Base-by-base conservation (phyloP, 257 asterid species). In the Ocimum tenuiflorum region DNA sequence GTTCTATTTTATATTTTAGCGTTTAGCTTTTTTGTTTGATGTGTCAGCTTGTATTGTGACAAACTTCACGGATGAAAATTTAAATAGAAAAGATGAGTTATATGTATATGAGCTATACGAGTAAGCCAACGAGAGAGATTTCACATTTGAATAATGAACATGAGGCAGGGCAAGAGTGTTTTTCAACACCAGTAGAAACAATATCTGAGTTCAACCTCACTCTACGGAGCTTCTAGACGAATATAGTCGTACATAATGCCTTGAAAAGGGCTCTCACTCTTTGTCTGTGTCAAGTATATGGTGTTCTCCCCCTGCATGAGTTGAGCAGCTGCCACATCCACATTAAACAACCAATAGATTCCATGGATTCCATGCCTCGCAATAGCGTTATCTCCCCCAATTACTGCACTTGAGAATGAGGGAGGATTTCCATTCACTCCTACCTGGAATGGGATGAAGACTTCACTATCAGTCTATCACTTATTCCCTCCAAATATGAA, bases 351-450 rank as follows among this genome's bases (percentile, higher is more conserved):
- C 90, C 87, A 84, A 49, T 86, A 80, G 18, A 86, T 56, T n/a
- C 96, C 95, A 71, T 78, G 96, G 54, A 88, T 88, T 51, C 88
- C 96, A 73, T 88, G 95, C 67, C 92, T 86, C 35, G 95, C 95
- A 43, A 88, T 78, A 7, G 95, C 79, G 48, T 88, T 88, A 58
- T 88, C 91, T 17, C 54, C 69, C 7, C 95, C 95, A 7, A 86
- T 82, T 31, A 29, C 65, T 22, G 91, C 88, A 14, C 75, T 84
- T 27, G 94, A 73, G 48, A 86, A 87, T 19, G 79, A n/a, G 0
- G 85, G 88, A 39, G 89, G 82, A 60, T 77, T 70, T n/a, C 17
- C 54, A 45, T 88, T 84, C 5, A 86, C 46, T 19, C 87, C 82
- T n/a, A 88, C 87, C 96, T 88, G 39, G 17, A 22, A 46, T 60